Evolutionary conservation across 805 yeast species (phyloP).

Genomic region (Pichia phayaonensis): DNA sequence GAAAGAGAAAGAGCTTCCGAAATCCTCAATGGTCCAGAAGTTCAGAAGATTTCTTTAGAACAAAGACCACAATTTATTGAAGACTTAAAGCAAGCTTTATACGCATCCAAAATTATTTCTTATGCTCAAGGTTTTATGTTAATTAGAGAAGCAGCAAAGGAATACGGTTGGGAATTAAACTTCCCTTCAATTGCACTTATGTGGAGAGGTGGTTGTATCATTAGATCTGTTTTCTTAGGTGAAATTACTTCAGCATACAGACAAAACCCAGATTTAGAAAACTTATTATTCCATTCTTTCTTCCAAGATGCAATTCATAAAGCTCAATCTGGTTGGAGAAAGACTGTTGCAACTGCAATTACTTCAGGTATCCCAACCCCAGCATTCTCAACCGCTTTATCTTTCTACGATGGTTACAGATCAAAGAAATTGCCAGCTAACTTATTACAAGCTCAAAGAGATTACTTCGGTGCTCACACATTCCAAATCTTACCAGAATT

Average conservation of each 20-base stretch:
- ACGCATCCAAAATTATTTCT: slow-evolving; percentile 96
- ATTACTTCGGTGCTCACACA: slow-evolving; percentile 99
- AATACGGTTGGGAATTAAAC: slow-evolving; percentile 94
- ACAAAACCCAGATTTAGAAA: slow-evolving; percentile 86
- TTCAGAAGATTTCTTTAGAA: slow-evolving; percentile 53
- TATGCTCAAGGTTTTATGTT: slow-evolving; percentile 99
- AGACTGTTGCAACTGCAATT: slow-evolving; percentile 69
- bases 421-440: slow-evolving; percentile 93
- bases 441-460: slow-evolving; percentile 98
- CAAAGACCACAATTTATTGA: slow-evolving; percentile 83
- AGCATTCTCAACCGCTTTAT: slow-evolving; percentile 92
- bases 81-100: slow-evolving; percentile 94
- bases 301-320: slow-evolving; percentile 83
- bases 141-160: slow-evolving; percentile 96
- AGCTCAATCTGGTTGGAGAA: slow-evolving; percentile 96
- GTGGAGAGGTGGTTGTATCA: slow-evolving; percentile 99
- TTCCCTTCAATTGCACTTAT: slow-evolving; percentile 97
- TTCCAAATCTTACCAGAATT: slow-evolving; percentile 87
- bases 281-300: slow-evolving; percentile 92
- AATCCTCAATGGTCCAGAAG: slow-evolving; percentile 70
- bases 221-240: slow-evolving; percentile 96
- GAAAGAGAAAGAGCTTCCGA: slow-evolving; percentile 87
- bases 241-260: slow-evolving; percentile 97
- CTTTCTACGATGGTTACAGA: slow-evolving; percentile 99
- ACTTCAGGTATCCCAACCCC: slow-evolving; percentile 93